Evolutionary conservation across 164 flowering plant genomes (phyloP).

Genomic region (Dillenia turbinata): DNA sequence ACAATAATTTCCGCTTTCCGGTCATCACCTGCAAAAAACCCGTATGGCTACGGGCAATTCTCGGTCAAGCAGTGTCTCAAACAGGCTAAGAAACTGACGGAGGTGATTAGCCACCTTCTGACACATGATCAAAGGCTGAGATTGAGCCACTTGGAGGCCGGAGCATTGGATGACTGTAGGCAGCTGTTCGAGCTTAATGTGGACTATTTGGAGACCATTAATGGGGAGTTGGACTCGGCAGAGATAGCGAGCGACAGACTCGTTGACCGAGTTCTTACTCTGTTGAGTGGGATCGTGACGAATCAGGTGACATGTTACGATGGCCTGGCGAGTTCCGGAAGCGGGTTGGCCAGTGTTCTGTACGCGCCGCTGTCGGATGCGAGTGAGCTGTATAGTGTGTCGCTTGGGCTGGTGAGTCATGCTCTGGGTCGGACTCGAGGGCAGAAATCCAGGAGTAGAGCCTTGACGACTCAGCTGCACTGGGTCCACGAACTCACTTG

Average conservation of each 20-base stretch:
- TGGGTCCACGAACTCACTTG: constrained; percentile 13
- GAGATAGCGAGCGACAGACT: constrained; percentile 10
- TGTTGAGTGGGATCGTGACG: constrained; percentile 44
- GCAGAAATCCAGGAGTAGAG: background rate
- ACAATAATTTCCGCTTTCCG: constrained; percentile 30
- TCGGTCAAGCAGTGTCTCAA: constrained; percentile 39
- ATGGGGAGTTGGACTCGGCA: constrained; percentile 22
- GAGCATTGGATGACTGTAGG: constrained; percentile 34
- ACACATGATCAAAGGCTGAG: constrained; percentile 2
- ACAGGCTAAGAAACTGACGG: constrained; percentile 22
- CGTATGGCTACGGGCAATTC: constrained; percentile 32
- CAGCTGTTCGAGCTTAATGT: constrained; percentile 31
- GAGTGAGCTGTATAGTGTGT: constrained; percentile 37
- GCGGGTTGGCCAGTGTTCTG: constrained; percentile 16
- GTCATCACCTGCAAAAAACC: constrained; percentile 21
- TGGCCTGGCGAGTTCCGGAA: constrained; percentile 28
- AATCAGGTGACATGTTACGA: constrained; percentile 55
- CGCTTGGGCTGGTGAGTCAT: constrained; percentile 37
- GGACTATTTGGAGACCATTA: constrained; percentile 24
- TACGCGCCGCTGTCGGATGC: constrained; percentile 16
- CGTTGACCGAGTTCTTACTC: constrained; percentile 24
- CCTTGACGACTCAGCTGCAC: background rate
- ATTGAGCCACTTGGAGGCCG: constrained; percentile 18
- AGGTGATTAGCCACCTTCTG: constrained; percentile 16
- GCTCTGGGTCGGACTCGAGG: constrained; percentile 17